Conservation (phyloP, 768 basidiomycete genomes). For the Brasilioporus rufonigricans region DNA sequence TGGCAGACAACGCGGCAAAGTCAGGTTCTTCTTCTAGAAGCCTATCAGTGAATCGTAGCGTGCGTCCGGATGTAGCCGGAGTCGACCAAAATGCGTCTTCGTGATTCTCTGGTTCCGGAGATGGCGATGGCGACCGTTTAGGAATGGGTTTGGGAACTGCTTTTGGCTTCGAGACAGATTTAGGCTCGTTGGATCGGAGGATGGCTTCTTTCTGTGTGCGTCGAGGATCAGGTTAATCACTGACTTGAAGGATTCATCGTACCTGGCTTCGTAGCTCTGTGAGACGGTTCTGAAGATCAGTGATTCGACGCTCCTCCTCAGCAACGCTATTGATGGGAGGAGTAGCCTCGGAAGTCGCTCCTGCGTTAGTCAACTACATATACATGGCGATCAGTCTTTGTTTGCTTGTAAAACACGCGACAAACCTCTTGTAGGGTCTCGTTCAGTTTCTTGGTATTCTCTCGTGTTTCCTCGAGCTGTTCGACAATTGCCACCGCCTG, state of each 20-base stretch:
- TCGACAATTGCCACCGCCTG: constrained; percentile 38
- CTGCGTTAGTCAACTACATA: constrained; percentile 17
- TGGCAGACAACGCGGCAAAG: constrained; percentile 46
- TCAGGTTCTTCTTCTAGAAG: constrained; percentile 63
- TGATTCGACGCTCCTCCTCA: constrained; percentile 43
- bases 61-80: constrained; percentile 50
- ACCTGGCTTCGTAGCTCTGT: constrained; percentile 41
- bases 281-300: constrained; percentile 42
- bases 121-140: constrained; percentile 18
- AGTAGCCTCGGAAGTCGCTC: constrained; percentile 14
- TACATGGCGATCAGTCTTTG: background rate
- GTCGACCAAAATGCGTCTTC: constrained; percentile 68
- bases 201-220: constrained; percentile 27
- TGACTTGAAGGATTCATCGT: constrained; percentile 7
- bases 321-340: constrained; percentile 30
- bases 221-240: background rate
- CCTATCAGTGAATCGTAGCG: constrained; percentile 62
- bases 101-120: constrained; percentile 33
- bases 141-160: constrained; percentile 3
- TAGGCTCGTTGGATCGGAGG: constrained; percentile 23
- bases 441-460: constrained; percentile 36
- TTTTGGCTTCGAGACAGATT: constrained; percentile 9
- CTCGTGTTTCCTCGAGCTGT: constrained; percentile 36
- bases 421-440: constrained; percentile 41
- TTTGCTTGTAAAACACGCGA: constrained; percentile 6